Evolutionary conservation across 176 grass and related monocot species (phyloP).

Genomic region (Hordeum marinum): DNA sequence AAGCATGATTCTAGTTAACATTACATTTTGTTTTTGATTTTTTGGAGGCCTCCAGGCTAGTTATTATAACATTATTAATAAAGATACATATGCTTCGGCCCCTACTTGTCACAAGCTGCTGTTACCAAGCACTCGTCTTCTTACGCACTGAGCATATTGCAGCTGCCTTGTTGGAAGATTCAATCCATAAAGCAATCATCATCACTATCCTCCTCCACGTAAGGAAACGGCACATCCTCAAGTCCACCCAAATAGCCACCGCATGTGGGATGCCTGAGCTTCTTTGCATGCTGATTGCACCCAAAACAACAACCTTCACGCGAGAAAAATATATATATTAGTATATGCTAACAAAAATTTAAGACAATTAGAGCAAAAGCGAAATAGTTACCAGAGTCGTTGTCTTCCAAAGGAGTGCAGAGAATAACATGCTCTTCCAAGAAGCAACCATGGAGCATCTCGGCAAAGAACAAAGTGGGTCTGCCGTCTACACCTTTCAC

Average conservation of each 20-base stretch:
- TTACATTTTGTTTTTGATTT: too few species aligned
- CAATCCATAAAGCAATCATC: not conserved
- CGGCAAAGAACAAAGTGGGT: not conserved
- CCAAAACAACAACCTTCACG: not conserved
- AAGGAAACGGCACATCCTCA: not conserved
- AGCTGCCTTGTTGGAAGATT: too few species aligned
- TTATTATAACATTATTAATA: too few species aligned
- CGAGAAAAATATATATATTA: not conserved
- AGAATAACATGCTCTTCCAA: not conserved
- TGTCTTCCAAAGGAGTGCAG: not conserved
- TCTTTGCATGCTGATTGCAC: not conserved
- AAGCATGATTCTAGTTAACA: too few species aligned
- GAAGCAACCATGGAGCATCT: not conserved
- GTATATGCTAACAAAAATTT: not conserved
- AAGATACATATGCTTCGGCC: too few species aligned
- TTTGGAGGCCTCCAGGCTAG: too few species aligned
- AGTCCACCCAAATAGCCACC: not conserved
- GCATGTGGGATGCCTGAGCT: not conserved
- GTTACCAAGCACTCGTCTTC: too few species aligned
- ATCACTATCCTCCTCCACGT: not conserved
- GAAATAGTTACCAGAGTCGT: not conserved
- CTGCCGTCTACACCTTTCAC: constrained; percentile 5
- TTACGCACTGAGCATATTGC: too few species aligned
- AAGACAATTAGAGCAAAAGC: too few species aligned
- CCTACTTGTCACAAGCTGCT: too few species aligned